Base-by-base conservation (phyloP, 1,139 yeast genomes). In the Meyerozyma sp. region DNA sequence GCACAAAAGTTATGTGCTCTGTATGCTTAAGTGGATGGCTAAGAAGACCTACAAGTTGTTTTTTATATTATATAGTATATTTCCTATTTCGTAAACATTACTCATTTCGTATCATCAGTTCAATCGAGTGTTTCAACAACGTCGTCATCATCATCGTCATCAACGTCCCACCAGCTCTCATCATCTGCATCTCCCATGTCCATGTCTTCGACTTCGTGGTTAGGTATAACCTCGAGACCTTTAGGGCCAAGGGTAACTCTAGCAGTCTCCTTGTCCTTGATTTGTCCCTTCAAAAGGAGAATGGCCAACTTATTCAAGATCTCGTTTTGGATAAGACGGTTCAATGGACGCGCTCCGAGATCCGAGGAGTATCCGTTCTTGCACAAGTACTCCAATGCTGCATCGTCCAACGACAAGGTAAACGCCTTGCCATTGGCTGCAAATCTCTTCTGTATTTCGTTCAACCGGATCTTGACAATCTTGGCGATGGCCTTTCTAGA, bases 321-420 rank as follows among this genome's bases (percentile, higher is more conserved):
- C 63, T 90, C 95, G 51, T 77, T 80, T 66, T 93, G 98, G 51
- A 93, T 90, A 54, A 93, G 77, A 58, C 98, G 81, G 75, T 93
- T 94, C 68, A 93, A 77, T 48, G 99, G 99, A 64, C 99, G 81
- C 2, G 99, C 98, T 67, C 99, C 98, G 63, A 93, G 75, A 63
- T 90, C 96, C 43, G 86, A 77, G 25, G 96, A 89, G 68, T 91
- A 93, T 40, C 99, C 98, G 57, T 90, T 73, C 55, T 77, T 74
- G 55, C 91, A 81, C 52, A 93, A 73, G 72, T 84, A 93, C 43
- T 86, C 91, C 57, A 86, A 70, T 7, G 97, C 96, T 6, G 72
- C 81, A 41, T 79, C 81, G 45, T 82, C 82, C 14, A 91, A 76
- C 36, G 83, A 77, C 56, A 94, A 78, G 28, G 75, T 71, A 56